Base-by-base conservation (phyloP, 306 rosid genomes). In the apple (Malus domestica) region DNA sequence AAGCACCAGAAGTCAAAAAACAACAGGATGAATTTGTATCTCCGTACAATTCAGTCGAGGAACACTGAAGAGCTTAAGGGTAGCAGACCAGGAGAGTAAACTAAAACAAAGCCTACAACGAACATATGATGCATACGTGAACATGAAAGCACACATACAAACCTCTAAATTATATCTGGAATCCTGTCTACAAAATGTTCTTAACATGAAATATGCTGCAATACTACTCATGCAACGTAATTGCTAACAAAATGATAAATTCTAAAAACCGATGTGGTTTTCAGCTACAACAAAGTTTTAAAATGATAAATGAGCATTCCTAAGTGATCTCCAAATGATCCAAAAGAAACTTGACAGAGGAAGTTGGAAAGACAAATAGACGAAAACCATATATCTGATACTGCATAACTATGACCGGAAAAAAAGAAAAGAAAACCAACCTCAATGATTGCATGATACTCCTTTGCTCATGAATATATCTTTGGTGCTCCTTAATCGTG, bases 401-500 rank as follows among this genome's bases (percentile, higher is more conserved):
- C 42, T 7, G 42, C 9, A 52, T 16, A 6, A 76, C 27, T 51
- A 76, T 55, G 70, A 55, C 60, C 54, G 68, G 42, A 38, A 42
- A 46, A 61, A 42, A 14, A 35, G 30, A 16, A 68, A 74, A 52
- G 22, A 46, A 75, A 83, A 68, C 96, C 51, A 84, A 96, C 99
- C 98, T 92, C 86, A 96, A 87, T 49, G 99, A 92, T 88, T 89
- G 97, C 97, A 96, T 85, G 77, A 96, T 96, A 81, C 88, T 96
- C 87, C 86, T 90, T 63, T 96, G 99, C 74, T 92, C 99, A 60
- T 68, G 83, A 75, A 89, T 73, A 78, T 27, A 77, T 81, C 70
- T 86, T 81, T 83, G 97, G 70, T 88, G 88, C 58, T 96, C 97
- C 83, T 85, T 88, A 49, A 92, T 83, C 49, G 83, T 69, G 63